Base-by-base conservation (phyloP, 345 rosid species). In the Brassica incana region DNA sequence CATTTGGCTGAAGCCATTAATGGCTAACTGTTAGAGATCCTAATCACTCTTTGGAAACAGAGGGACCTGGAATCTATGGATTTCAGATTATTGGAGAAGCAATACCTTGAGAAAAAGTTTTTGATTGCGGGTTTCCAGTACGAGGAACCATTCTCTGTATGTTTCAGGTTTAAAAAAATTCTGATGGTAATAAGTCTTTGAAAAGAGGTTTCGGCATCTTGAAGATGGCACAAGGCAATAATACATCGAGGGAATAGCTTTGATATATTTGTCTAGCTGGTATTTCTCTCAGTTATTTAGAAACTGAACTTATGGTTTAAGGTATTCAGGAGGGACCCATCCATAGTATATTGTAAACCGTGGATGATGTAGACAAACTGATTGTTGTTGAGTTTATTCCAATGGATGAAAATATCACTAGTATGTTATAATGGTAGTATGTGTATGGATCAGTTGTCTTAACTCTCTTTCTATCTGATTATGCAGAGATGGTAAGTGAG, bases 121-220 rank as follows among this genome's bases (percentile, higher is more conserved):
- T 93, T 79, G 98, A 97, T 36, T 95, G 99, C 23, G 99, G 99
- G 32, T 90, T 78, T 82, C 91, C 95, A 11, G 96, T 90, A 3
- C 90, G 90, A 59, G 99, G 99, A 79, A 95, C 98, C 65, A 87
- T 96, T 36, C 97, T 93, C 64, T 95, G 98, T 83, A 91, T 95
- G 89, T 93, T 95, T 90, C 99, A 93, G 97, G 97, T 94, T 77
- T 92, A 30, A 38, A 27, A 25, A 1, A 23, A 23, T 23, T 60
- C 65, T 25, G 20, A 25, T 60, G 69, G 30, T 72, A 7, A 16
- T 43, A 72, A 67, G 23, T 62, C 71, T 32, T 67, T 48, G 56
- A n/a, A 20, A 65, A 71, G 25, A 85, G 99, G 97, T 93, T 95
- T 84, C 90, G 94, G 72, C 98, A 93, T 91, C 97, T 93, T 81